Evolutionary conservation across 495 filamentous ascomycete genomes (phyloP).

Genomic region (Lineolata rhizophorae): DNA sequence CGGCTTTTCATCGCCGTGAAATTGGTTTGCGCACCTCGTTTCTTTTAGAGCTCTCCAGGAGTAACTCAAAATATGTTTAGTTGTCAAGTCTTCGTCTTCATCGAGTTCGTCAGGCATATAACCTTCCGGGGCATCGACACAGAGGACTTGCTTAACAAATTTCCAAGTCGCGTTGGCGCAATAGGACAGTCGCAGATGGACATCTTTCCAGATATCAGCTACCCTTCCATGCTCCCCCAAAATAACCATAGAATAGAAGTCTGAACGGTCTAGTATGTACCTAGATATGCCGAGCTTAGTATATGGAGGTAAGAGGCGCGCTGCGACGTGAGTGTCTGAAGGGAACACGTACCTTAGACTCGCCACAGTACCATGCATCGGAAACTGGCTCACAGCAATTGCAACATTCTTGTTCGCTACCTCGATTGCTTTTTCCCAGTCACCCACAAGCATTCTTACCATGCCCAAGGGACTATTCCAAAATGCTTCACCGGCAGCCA

Average conservation of each 20-base stretch:
- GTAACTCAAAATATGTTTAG: constrained; percentile 79
- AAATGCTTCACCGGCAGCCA: constrained; percentile 19
- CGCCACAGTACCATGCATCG: constrained; percentile 24
- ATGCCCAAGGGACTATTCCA: not conserved
- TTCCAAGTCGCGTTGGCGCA: constrained; percentile 48
- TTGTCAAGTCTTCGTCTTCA: constrained; percentile 39
- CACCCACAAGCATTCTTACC: constrained; percentile 4
- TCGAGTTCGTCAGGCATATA: constrained; percentile 54
- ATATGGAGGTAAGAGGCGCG: not conserved
- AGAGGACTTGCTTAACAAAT: constrained; percentile 52
- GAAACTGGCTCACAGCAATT: constrained; percentile 12
- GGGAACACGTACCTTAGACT: constrained; percentile 14
- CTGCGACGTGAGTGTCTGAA: not conserved
- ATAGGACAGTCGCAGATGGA: constrained; percentile 32
- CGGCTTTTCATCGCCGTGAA: too few relatives aligned
- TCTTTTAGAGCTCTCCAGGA: constrained; percentile 85
- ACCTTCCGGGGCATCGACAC: constrained; percentile 81
- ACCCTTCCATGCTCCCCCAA: constrained; percentile 4
- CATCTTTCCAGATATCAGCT: constrained; percentile 4
- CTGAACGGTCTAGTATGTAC: constrained; percentile 14
- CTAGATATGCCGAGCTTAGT: constrained; percentile 10
- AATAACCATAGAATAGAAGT: constrained; percentile 13
- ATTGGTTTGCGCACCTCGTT: constrained; percentile 64
- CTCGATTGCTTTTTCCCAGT: constrained; percentile 11
- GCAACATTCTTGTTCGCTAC: constrained; percentile 10